Evolutionary conservation across 768 basidiomycete genomes (phyloP).

Genomic region (Lactarius akahatsu): DNA sequence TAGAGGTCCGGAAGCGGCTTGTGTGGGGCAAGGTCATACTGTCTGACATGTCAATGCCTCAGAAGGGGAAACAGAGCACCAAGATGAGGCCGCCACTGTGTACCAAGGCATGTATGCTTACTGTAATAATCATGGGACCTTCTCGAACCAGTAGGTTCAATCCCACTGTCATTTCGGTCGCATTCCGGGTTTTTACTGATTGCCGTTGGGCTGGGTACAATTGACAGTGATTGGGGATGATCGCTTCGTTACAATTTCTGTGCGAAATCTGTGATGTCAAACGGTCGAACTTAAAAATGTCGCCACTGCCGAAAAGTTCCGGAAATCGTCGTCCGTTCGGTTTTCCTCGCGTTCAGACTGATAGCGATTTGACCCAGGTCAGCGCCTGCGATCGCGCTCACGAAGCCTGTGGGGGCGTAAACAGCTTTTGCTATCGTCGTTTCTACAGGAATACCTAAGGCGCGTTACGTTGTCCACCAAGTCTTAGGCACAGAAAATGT

Average conservation of each 20-base stretch:
- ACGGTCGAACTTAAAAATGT: neutral
- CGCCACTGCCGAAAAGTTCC: neutral
- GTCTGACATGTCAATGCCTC: neutral
- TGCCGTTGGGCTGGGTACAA: neutral
- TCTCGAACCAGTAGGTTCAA: neutral
- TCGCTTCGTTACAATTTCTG: neutral
- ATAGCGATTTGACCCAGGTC: neutral
- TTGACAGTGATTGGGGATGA: neutral
- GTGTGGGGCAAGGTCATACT: neutral
- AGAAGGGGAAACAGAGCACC: neutral
- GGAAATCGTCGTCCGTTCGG: neutral
- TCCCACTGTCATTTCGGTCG: neutral
- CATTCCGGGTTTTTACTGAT: neutral
- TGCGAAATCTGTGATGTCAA: neutral
- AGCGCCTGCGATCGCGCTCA: neutral
- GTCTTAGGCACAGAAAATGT: neutral
- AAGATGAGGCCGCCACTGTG: neutral
- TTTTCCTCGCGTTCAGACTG: conserved; percentile 4
- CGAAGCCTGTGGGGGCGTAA: neutral
- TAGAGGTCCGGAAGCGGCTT: neutral
- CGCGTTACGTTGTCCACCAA: neutral
- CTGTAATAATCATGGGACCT: neutral
- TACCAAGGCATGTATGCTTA: neutral
- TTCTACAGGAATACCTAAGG: neutral
- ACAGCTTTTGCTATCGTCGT: conserved; percentile 1